A percentile compares a stretch with the other conserved stretches of the same genome.
These are phyloP conservation scores for Isatis lusitanica DNA, from an alignment of 441 rosid species.

Conservation along the genomic window DNA sequence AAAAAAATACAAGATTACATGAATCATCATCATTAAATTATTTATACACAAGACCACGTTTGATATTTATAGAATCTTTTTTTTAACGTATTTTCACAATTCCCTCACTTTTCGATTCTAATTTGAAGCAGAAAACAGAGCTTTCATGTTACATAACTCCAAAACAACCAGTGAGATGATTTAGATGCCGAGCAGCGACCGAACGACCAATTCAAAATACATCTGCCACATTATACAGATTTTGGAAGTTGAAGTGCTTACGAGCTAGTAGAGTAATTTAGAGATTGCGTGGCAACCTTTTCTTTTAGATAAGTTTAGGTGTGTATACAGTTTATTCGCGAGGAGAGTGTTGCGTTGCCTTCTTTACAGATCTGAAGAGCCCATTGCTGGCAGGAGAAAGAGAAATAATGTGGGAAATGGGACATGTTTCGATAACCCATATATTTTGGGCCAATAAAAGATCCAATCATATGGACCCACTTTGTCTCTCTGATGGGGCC, in stretches of 20 bases:
- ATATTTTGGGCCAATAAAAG: conserved; percentile 27
- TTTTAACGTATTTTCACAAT: neutral
- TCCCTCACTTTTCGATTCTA: neutral
- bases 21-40: no score
- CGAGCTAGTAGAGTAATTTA: neutral
- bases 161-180: neutral
- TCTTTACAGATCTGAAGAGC: conserved; percentile 18
- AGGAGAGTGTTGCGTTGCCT: conserved; percentile 7
- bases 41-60: no score
- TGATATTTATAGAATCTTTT: no score
- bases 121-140: neutral
- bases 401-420: conserved; percentile 19
- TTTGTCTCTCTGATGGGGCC: conserved; percentile 16
- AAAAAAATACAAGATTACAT: no score
- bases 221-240: neutral
- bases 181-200: neutral
- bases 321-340: neutral
- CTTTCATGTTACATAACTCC: neutral
- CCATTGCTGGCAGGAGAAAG: conserved; percentile 17
- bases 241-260: neutral
- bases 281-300: no score
- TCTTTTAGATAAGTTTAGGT: neutral
- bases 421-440: conserved; percentile 27
- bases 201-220: neutral
- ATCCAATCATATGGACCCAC: conserved; percentile 29